Percentiles rank a stretch among this genome's conserved stretches.
phyloP scores from a whole-genome alignment of 805 yeast species.

The Clavispora carvajalis region DNA sequence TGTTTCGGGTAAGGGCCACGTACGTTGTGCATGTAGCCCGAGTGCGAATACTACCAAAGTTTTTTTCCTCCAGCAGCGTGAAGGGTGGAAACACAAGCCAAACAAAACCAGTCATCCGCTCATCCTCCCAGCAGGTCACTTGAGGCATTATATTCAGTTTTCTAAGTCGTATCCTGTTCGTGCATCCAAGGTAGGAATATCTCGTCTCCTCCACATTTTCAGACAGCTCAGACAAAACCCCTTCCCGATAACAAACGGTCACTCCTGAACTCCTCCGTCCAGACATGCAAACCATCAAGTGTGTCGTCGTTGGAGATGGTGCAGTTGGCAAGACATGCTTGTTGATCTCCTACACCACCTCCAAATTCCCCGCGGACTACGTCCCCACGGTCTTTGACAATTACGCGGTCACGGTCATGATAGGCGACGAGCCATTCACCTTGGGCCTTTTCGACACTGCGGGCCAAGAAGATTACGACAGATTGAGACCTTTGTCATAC shows the following conservation, averaged over 20 bases:
- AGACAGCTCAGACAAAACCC: not conserved
- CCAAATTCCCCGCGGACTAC: constrained; percentile 96
- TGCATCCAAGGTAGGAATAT: not conserved
- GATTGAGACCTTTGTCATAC: constrained; percentile 92
- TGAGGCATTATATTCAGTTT: not conserved
- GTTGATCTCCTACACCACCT: constrained; percentile 91
- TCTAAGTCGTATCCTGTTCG: not conserved
- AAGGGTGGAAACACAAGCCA: not conserved
- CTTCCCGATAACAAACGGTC: not conserved
- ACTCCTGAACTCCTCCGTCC: not conserved
- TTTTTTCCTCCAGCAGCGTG: not conserved
- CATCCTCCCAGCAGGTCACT: not conserved
- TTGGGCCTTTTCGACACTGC: constrained; percentile 98
- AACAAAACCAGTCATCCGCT: not conserved
- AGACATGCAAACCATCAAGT: constrained; percentile 63
- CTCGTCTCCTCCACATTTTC: not conserved
- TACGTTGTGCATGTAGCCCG: constrained; percentile 1
- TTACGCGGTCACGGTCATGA: constrained; percentile 90
- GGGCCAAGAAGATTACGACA: constrained; percentile 98
- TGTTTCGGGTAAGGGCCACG: constrained; percentile 2
- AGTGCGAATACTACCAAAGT: not conserved
- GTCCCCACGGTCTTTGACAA: constrained; percentile 98
- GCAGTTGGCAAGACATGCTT: constrained; percentile 98
- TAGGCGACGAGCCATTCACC: constrained; percentile 97
- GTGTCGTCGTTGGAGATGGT: constrained; percentile 99